A percentile compares a stretch with the other conserved stretches of the same genome.
These are phyloP conservation scores for Lasiodiplodia sp. DNA, from an alignment of 2,329 filamentous ascomycete genomes.

Conservation along the genomic window DNA sequence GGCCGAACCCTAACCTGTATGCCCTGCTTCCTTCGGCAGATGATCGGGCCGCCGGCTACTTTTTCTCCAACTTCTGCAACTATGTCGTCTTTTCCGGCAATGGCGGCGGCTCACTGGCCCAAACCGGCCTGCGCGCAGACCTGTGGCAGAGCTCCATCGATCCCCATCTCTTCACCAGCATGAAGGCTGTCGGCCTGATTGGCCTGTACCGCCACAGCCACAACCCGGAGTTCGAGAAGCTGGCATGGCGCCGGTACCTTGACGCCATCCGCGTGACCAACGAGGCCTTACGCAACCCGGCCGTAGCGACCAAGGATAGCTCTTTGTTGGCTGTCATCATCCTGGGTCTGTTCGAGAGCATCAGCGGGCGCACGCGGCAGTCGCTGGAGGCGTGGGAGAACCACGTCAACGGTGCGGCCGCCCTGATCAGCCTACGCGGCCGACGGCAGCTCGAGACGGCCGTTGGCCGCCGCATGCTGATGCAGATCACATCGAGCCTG, in stretches of 20 bases:
- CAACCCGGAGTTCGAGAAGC: slow-evolving; percentile 38
- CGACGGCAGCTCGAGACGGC: slow-evolving; percentile 36
- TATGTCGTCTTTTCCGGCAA: slow-evolving; percentile 9
- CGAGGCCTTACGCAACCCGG: slow-evolving; percentile 39
- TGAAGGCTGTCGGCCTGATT: slow-evolving; percentile 46
- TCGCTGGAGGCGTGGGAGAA: slow-evolving; percentile 43
- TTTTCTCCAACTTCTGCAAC: slow-evolving; percentile 41
- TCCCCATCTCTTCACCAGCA: slow-evolving; percentile 29
- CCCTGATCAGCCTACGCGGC: slow-evolving; percentile 43
- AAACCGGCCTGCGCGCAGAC: slow-evolving; percentile 12
- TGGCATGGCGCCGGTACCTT: slow-evolving; percentile 43
- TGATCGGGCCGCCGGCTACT: slow-evolving; percentile 42
- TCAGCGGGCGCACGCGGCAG: slow-evolving; percentile 38
- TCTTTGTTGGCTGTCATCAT: slow-evolving; percentile 43
- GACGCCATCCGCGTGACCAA: slow-evolving; percentile 44
- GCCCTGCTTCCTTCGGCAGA: slow-evolving; percentile 36
- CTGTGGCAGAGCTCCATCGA: slow-evolving; percentile 6
- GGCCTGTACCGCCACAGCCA: slow-evolving; percentile 42
- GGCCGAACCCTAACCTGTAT: neutral
- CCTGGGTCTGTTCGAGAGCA: slow-evolving; percentile 45
- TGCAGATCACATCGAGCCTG: slow-evolving; percentile 41
- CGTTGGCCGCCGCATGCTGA: slow-evolving; percentile 39
- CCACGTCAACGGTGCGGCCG: slow-evolving; percentile 44
- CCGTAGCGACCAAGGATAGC: slow-evolving; percentile 41
- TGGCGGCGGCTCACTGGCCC: neutral